Evolutionary conservation across 768 basidiomycete species (phyloP), one percentile per base, ranked within the genome.

Genomic region (Podaxis sp.): DNA sequence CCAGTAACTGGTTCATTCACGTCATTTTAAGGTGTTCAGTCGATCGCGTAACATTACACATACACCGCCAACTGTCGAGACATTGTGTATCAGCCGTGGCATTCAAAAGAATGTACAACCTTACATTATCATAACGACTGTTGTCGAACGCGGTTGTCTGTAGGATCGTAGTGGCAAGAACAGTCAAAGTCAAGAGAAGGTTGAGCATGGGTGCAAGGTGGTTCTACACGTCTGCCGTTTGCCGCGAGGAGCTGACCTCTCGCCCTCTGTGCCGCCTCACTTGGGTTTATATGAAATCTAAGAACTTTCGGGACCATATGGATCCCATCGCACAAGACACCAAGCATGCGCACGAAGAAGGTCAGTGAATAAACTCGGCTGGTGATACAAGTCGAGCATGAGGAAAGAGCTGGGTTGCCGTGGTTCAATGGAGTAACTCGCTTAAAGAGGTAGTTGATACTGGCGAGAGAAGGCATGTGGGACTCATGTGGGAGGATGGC

Each of bases 121-220:
- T 62, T 68, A 87, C 87, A 67, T 88, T 90, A 71, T 90, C 87
- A 70, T 78, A 85, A 55, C 86, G 79, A 64, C 77, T 77, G 67
- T 80, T 81, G 72, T 87, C 84, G 68, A 85, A 87, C 22, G 82
- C 84, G 57, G 58, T 62, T 17, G 67, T 68, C 48, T 54, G 63
- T 51, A 65, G 44, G 12, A 44, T 0, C 11, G 26, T 40, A 11
- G 49, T 53, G 22, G 42, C 40, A n/a, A 63, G 61, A 42, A 58
- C 52, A 28, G 40, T 33, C n/a, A 64, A 52, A 33, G 12, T 39
- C 22, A 30, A 26, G 28, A 52, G 40, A 26, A 63, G 40, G 28
- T 22, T 15, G 22, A 38, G 24, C 61, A 55, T 62, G 22, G 2
- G 55, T 24, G 42, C 28, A 22, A 22, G 30, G 30, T 28, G 22